Evolutionary conservation across 1,139 yeast species (phyloP).

Genomic region (Pichia sp.): DNA sequence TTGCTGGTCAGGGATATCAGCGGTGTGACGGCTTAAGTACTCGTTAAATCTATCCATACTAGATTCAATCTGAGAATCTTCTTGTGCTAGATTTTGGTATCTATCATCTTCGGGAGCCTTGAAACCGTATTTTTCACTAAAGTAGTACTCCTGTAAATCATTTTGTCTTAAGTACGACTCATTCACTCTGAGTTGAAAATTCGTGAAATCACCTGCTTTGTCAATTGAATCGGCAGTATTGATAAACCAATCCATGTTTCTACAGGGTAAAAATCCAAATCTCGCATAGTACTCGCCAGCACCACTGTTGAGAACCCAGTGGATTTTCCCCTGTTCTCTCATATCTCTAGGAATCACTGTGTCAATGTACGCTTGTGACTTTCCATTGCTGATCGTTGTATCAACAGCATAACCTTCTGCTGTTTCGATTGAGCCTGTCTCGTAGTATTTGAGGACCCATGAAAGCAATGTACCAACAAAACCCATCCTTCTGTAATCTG

Average conservation of each 20-base stretch:
- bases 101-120: neutral
- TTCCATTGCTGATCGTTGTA: neutral
- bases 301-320: conserved; percentile 29
- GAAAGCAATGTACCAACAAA: conserved; percentile 1
- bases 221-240: neutral
- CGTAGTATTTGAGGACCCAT: conserved; percentile 8
- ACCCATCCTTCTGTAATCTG: conserved; percentile 5
- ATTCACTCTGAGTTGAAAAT: neutral
- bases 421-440: conserved; percentile 1
- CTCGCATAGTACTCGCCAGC: conserved; percentile 28
- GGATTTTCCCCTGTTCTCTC: conserved; percentile 9
- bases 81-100: conserved; percentile 1
- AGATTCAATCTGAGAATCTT: neutral
- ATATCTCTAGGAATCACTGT: neutral
- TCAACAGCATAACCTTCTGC: neutral
- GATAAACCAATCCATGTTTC: neutral
- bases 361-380: conserved; percentile 1
- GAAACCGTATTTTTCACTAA: conserved; percentile 1
- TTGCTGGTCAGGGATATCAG: neutral
- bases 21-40: conserved; percentile 1
- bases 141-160: conserved; percentile 5
- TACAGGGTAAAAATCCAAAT: conserved; percentile 11
- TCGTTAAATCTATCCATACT: conserved; percentile 2
- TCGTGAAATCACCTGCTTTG: neutral
- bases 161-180: conserved; percentile 1